phyloP scores from a whole-genome alignment of 805 yeast species.

The Komagataella phaffii region DNA sequence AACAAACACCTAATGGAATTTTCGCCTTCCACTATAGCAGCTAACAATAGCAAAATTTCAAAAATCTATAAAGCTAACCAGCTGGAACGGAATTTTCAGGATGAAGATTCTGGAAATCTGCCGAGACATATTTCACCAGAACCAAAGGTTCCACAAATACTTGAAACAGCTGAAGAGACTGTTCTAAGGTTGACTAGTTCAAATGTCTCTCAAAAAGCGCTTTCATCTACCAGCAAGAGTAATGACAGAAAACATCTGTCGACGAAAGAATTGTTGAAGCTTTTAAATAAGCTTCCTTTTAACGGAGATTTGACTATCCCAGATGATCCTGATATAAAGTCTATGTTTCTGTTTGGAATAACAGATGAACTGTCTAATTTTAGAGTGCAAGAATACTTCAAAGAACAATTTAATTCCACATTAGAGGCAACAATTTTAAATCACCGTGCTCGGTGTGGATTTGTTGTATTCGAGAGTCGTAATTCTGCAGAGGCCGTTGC shows the following conservation, averaged over 20 bases:
- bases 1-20: slow-evolving; percentile 26
- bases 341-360: slow-evolving; percentile 69
- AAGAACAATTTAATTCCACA: slow-evolving; percentile 24
- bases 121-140: slow-evolving; percentile 3
- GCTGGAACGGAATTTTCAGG: slow-evolving; percentile 11
- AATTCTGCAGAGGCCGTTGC: slow-evolving; percentile 36
- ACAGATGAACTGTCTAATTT: slow-evolving; percentile 56
- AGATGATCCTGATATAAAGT: slow-evolving; percentile 25
- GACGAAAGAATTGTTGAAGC: slow-evolving; percentile 32
- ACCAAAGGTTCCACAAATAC: slow-evolving; percentile 13
- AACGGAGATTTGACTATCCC: slow-evolving; percentile 37
- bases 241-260: slow-evolving; percentile 1
- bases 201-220: not conserved
- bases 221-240: not conserved
- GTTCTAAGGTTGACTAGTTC: slow-evolving; percentile 20
- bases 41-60: slow-evolving; percentile 30
- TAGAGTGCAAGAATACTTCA: slow-evolving; percentile 36
- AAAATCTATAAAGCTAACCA: slow-evolving; percentile 44
- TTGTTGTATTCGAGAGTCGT: slow-evolving; percentile 36
- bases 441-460: slow-evolving; percentile 54
- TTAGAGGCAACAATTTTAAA: slow-evolving; percentile 35
- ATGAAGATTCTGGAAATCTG: slow-evolving; percentile 1
- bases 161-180: slow-evolving; percentile 27
- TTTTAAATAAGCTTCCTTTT: slow-evolving; percentile 53
- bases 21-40: not conserved